phyloP scores from a whole-genome alignment of 2,329 filamentous ascomycete genomes.

The Fusarium abutilonis region DNA sequence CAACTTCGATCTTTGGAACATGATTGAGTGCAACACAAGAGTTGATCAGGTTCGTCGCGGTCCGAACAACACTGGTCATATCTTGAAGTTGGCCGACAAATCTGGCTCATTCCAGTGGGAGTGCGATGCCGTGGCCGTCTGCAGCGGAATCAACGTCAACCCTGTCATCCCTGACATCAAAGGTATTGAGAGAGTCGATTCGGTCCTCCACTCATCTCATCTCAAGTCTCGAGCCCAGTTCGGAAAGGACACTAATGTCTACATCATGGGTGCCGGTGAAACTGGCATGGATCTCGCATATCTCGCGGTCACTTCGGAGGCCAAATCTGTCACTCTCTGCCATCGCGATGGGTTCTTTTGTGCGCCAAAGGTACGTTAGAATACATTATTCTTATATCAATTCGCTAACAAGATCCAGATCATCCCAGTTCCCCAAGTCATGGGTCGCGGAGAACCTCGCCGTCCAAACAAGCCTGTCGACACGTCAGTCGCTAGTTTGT shows the following conservation, averaged over 20 bases:
- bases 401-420: conserved; percentile 29
- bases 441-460: conserved; percentile 10
- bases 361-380: conserved; percentile 53
- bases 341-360: conserved; percentile 59
- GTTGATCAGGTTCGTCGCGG: conserved; percentile 46
- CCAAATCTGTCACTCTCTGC: conserved; percentile 55
- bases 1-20: conserved; percentile 51
- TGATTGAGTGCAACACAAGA: conserved; percentile 50
- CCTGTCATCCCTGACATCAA: conserved; percentile 53
- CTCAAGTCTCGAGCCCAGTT: conserved; percentile 57
- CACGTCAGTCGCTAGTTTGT: conserved; percentile 58
- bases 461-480: conserved; percentile 58
- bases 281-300: conserved; percentile 58
- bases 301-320: conserved; percentile 56
- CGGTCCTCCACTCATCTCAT: conserved; percentile 55
- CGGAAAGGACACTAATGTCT: conserved; percentile 51
- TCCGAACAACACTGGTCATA: conserved; percentile 5
- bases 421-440: conserved; percentile 39
- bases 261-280: conserved; percentile 58
- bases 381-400: rapidly evolving
- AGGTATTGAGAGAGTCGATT: conserved; percentile 51
- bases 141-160: conserved; percentile 56
- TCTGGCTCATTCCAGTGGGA: conserved; percentile 40
- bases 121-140: conserved; percentile 59
- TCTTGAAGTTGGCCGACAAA: conserved; percentile 25